Percentiles rank a stretch among this genome's conserved stretches.
These are phyloP conservation scores for Thelonectria olida DNA, from an alignment of 2,329 filamentous ascomycete species.

Conservation along the genomic window DNA sequence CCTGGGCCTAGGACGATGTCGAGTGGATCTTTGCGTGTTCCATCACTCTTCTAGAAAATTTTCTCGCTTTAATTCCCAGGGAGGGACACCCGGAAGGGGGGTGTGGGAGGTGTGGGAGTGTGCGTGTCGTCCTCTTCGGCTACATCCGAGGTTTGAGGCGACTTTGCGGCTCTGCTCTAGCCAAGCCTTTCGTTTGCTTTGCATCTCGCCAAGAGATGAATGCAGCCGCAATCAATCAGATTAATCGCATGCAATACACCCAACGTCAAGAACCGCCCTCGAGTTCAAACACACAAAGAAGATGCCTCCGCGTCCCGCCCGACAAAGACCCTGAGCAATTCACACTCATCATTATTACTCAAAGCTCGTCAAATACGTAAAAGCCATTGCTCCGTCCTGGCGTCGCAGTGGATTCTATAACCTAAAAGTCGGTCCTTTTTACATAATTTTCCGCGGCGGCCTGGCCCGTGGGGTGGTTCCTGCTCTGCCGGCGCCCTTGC, in stretches of 20 bases:
- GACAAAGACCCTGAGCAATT: neutral
- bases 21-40: conserved; percentile 17
- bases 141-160: neutral
- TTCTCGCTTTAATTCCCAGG: neutral
- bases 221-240: neutral
- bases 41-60: conserved; percentile 21
- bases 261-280: neutral
- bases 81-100: too few species aligned
- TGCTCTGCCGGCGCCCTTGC: neutral
- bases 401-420: conserved; percentile 16
- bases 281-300: neutral
- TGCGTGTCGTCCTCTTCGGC: neutral
- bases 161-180: neutral
- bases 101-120: neutral
- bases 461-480: conserved; percentile 15
- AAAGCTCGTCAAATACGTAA: neutral
- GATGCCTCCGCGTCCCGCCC: neutral
- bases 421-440: conserved; percentile 25
- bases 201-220: neutral
- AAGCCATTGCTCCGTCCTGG: neutral
- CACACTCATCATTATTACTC: neutral
- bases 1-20: neutral
- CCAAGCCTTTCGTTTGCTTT: neutral
- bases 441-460: conserved; percentile 15
- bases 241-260: neutral